Evolutionary conservation across 805 yeast species (phyloP), one percentile per base, ranked within the genome.

Genomic region (Torulaspora microellipsoides): DNA sequence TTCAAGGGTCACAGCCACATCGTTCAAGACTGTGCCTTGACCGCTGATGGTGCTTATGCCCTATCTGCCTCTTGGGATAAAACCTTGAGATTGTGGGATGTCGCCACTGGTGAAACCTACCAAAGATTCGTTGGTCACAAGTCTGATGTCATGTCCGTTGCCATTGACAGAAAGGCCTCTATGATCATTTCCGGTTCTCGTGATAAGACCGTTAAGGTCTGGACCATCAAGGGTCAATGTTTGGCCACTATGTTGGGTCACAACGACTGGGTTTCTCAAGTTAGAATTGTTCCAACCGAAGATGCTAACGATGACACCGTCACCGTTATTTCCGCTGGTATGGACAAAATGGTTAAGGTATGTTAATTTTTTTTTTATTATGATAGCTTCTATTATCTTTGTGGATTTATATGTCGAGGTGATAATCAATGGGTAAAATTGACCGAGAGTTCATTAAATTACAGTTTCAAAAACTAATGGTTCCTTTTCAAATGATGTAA

Each of bases 51-150:
- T 73, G 81, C 83, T 68, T 91, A 81, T 80, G 98, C 97, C 68
- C 78, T 93, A 72, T 93, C 99, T 56, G 96, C 95, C 67, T 93
- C 99, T 65, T 93, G 99, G 99, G 99, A 93, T 75, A 88, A 85
- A 80, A 90, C 99, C 69, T 80, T 95, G 72, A 91, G 98, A 81
- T 83, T 93, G 69, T 93, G 99, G 99, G 89, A 88, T 73, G 80
- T 93, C 66, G 83, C 82, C 71, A 79, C 90, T 64, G 99, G 98
- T 79, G 87, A 81, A 74, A 82, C 89, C 68, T 78, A 89, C 72
- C 81, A 81, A 71, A 90, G 96, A 78, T 93, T 91, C 70, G 95
- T 84, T 62, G 99, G 99, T 68, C 99, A 93, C 95, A 81, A 80
- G 60, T 86, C 89, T 68, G 99, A 93, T 73, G 99, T 93, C 60